phyloP scores from a whole-genome alignment of 2,329 filamentous ascomycete species.

The Xylaria multiplex region DNA sequence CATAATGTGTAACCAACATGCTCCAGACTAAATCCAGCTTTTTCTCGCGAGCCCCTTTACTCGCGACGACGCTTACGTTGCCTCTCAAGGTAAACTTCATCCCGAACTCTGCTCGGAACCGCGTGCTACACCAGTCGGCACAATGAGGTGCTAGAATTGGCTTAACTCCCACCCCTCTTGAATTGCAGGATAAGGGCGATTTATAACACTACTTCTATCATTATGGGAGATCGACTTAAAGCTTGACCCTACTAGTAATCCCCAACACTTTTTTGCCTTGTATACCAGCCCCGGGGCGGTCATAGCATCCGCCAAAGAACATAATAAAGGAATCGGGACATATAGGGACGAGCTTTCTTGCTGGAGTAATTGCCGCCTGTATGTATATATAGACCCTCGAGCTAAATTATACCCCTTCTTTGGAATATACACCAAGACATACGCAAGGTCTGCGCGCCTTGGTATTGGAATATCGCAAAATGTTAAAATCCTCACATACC shows the following conservation, averaged over 20 bases:
- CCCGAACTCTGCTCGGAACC: background rate
- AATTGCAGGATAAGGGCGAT: background rate
- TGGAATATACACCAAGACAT: conserved; percentile 24
- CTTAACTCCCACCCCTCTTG: background rate
- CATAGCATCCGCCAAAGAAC: background rate
- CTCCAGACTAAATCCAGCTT: background rate
- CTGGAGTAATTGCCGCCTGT: conserved; percentile 16
- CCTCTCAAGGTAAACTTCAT: background rate
- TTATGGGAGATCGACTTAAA: background rate
- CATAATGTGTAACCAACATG: conserved; percentile 12
- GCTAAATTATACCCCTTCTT: conserved; percentile 34
- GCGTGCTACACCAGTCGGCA: background rate
- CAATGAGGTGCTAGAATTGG: background rate
- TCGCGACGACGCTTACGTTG: background rate
- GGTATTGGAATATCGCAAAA: background rate
- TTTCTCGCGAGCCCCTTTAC: background rate
- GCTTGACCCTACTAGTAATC: conserved; percentile 10
- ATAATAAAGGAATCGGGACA: conserved; percentile 21
- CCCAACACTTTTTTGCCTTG: background rate
- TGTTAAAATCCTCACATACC: background rate
- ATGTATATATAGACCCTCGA: conserved; percentile 16
- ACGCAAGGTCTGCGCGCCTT: background rate
- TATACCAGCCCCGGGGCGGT: background rate
- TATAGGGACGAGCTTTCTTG: conserved; percentile 15
- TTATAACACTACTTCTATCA: background rate